phyloP scores from a whole-genome alignment of 805 yeast genomes.

The Sungouiella thailandica region DNA sequence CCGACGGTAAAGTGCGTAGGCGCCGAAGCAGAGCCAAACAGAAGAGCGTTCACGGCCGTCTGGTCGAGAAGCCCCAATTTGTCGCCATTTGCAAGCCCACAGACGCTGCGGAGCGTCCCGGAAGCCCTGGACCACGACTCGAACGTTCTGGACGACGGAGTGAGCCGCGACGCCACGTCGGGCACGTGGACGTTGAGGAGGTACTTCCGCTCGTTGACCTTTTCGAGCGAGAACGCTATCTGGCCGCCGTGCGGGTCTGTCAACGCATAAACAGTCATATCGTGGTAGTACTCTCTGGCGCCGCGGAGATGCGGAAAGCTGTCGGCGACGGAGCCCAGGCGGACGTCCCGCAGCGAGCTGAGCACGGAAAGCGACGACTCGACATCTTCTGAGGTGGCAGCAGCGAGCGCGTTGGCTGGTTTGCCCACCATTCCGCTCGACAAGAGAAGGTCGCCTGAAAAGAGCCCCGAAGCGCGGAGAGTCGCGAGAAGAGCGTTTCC shows the following conservation, averaged over 20 bases:
- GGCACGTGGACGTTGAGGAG: constrained; percentile 38
- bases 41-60: background rate
- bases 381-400: constrained; percentile 16
- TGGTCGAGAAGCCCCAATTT: background rate
- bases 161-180: constrained; percentile 31
- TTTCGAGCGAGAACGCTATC: constrained; percentile 33
- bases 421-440: constrained; percentile 25
- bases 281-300: constrained; percentile 17
- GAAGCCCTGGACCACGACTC: constrained; percentile 9
- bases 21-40: background rate
- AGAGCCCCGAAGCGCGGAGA: constrained; percentile 18
- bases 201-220: constrained; percentile 31
- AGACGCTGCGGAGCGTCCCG: constrained; percentile 2
- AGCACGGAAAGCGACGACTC: constrained; percentile 2
- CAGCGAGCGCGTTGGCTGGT: constrained; percentile 12
- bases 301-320: constrained; percentile 29
- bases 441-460: constrained; percentile 24
- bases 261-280: constrained; percentile 29
- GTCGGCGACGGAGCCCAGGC: constrained; percentile 13
- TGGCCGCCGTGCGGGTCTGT: constrained; percentile 13
- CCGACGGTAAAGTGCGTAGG: constrained; percentile 1
- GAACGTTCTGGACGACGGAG: constrained; percentile 20
- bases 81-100: background rate
- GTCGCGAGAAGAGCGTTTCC: constrained; percentile 12
- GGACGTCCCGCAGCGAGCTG: background rate